A percentile compares a stretch with the other conserved stretches of the same genome.
Evolutionary conservation across 2,329 filamentous ascomycete genomes (phyloP).

Genomic region (Sclerotinia nivalis): DNA sequence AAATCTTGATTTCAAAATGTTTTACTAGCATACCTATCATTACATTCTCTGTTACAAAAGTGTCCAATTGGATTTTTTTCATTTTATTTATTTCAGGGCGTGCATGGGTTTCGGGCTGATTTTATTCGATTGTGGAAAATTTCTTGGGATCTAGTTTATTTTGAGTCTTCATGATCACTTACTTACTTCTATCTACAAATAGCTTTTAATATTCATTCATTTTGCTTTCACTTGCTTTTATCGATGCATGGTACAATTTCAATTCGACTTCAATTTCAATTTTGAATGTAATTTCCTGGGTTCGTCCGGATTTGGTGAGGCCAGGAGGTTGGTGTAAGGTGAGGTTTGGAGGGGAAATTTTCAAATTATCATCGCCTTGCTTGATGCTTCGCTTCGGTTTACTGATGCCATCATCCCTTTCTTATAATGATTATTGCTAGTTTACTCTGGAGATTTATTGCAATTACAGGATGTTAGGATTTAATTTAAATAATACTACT

Average conservation of each 20-base stretch:
- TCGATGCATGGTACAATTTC: neutral
- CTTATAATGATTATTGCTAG: neutral
- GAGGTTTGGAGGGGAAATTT: neutral
- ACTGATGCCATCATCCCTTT: neutral
- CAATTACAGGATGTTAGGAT: neutral
- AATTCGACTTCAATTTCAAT: neutral
- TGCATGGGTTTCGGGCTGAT: neutral
- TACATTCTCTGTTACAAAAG: slow-evolving; percentile 10
- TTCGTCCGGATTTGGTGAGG: slow-evolving; percentile 10
- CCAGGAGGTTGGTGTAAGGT: slow-evolving; percentile 6
- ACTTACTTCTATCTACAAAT: slow-evolving; percentile 19
- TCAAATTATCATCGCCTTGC: slow-evolving; percentile 1
- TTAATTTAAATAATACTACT: neutral
- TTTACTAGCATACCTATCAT: neutral
- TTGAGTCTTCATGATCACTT: neutral
- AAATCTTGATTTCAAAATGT: slow-evolving; percentile 11
- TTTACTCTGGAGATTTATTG: neutral
- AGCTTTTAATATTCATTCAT: slow-evolving; percentile 22
- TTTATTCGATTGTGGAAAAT: slow-evolving; percentile 9
- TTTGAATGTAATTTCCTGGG: neutral
- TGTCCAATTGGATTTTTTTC: neutral
- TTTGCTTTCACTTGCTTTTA: neutral
- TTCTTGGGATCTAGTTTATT: slow-evolving; percentile 3
- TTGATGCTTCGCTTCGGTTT: neutral
- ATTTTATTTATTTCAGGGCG: neutral